Conservation (phyloP, 2,329 filamentous ascomycete species). For the Clarireedia sp. region DNA sequence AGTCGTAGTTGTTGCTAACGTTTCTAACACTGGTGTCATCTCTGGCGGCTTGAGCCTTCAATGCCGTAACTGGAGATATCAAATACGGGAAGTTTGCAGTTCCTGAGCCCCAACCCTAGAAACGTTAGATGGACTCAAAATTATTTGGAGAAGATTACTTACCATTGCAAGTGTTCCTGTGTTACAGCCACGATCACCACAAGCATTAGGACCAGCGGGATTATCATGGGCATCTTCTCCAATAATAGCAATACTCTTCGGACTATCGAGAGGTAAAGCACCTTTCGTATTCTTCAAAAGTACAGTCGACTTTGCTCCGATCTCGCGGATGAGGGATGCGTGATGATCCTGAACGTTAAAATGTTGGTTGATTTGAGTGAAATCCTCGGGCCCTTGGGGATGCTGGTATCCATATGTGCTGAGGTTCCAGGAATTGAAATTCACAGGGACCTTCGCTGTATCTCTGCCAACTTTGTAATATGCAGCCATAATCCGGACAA, state of each 20-base stretch:
- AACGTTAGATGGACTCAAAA: background rate
- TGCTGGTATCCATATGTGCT: slow-evolving; percentile 43
- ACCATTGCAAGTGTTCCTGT: slow-evolving; percentile 58
- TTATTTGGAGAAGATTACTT: background rate
- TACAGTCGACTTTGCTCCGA: slow-evolving; percentile 74
- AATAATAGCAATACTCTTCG: slow-evolving; percentile 67
- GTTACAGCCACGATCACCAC: slow-evolving; percentile 56
- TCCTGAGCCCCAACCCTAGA: slow-evolving; percentile 63
- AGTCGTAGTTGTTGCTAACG: slow-evolving; percentile 58
- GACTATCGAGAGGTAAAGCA: slow-evolving; percentile 67
- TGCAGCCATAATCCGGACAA: slow-evolving; percentile 68
- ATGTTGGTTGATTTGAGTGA: slow-evolving; percentile 66
- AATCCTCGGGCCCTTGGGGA: slow-evolving; percentile 46
- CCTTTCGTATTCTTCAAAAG: slow-evolving; percentile 75
- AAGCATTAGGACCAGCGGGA: slow-evolving; percentile 37
- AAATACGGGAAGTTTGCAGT: slow-evolving; percentile 68
- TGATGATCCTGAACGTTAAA: slow-evolving; percentile 79
- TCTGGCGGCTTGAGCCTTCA: slow-evolving; percentile 53
- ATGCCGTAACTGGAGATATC: slow-evolving; percentile 66
- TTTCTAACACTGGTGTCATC: slow-evolving; percentile 58
- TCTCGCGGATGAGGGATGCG: slow-evolving; percentile 61
- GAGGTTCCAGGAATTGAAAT: slow-evolving; percentile 81
- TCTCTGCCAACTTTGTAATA: slow-evolving; percentile 59
- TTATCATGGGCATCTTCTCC: slow-evolving; percentile 79
- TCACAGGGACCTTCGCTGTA: slow-evolving; percentile 46